Conservation (phyloP, 140 eudicot species). For the Oenanthe javanica region DNA sequence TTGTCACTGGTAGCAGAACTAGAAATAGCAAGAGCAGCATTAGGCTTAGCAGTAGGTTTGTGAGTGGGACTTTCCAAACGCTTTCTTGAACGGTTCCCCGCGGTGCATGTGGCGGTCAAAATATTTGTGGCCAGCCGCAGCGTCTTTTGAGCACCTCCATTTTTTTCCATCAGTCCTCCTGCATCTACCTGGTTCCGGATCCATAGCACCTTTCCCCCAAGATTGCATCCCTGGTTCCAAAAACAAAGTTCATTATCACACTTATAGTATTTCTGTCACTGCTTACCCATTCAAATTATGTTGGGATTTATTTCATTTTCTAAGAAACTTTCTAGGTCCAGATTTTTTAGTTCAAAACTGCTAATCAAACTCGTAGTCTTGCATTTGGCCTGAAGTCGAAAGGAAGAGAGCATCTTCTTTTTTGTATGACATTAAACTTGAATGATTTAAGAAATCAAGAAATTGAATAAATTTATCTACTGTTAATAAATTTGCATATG, state of each 20-base stretch:
- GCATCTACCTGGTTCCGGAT: slow-evolving; percentile 90
- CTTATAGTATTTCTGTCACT: slow-evolving; percentile 36
- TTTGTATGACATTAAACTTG: background rate
- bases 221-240: background rate
- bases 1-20: background rate
- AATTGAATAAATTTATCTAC: too few species aligned
- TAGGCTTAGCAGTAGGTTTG: slow-evolving; percentile 30
- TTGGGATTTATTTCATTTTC: background rate
- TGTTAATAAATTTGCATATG: too few species aligned
- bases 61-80: slow-evolving; percentile 84
- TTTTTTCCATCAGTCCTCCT: slow-evolving; percentile 91
- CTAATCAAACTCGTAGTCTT: background rate
- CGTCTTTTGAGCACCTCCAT: slow-evolving; percentile 87
- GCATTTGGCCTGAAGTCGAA: background rate
- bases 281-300: background rate
- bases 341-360: background rate
- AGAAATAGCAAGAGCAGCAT: background rate
- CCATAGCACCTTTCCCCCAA: slow-evolving; percentile 83
- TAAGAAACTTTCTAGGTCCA: background rate
- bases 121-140: slow-evolving; percentile 70
- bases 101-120: slow-evolving; percentile 93
- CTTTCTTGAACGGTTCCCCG: slow-evolving; percentile 98
- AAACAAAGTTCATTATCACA: slow-evolving; percentile 30
- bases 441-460: background rate
- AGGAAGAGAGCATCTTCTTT: background rate